Conservation (phyloP, 2,329 filamentous ascomycete species). For the Coleophoma crateriformis region DNA sequence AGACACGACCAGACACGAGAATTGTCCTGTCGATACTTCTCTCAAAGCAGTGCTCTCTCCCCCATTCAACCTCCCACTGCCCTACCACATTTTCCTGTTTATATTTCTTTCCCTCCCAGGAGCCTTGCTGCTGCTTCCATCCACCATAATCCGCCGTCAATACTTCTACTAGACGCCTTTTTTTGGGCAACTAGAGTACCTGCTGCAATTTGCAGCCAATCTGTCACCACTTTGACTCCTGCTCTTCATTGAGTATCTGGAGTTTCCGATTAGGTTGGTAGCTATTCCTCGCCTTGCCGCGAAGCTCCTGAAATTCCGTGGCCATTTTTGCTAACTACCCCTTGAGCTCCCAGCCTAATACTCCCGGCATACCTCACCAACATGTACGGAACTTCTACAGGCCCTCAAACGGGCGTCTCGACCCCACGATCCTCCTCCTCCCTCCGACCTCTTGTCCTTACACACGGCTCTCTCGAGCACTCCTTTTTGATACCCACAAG, state of each 20-base stretch:
- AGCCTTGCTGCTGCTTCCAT: not conserved
- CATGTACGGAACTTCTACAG: conserved; percentile 83
- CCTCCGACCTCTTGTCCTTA: conserved; percentile 82
- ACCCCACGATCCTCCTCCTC: conserved; percentile 93
- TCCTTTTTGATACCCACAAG: conserved; percentile 93
- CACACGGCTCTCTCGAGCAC: conserved; percentile 92
- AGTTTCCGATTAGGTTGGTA: conserved; percentile 18
- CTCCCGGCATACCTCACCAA: conserved; percentile 25
- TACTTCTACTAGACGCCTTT: not conserved
- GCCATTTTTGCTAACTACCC: conserved; percentile 3
- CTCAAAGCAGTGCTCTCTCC: not conserved
- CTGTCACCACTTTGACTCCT: conserved; percentile 17
- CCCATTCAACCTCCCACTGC: not conserved
- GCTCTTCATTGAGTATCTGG: conserved; percentile 30
- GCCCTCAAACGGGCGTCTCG: conserved; percentile 91
- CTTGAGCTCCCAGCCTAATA: conserved; percentile 3
- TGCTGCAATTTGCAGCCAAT: not conserved
- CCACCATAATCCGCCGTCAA: not conserved
- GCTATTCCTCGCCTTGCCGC: not conserved
- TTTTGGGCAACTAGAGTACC: not conserved
- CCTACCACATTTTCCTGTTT: not conserved
- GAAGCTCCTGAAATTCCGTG: not conserved
- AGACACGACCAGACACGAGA: too few species aligned
- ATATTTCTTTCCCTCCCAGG: not conserved
- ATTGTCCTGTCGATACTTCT: not conserved